Conservation (phyloP, 1,284 basidiomycete genomes). For the Volvariella surrecta region DNA sequence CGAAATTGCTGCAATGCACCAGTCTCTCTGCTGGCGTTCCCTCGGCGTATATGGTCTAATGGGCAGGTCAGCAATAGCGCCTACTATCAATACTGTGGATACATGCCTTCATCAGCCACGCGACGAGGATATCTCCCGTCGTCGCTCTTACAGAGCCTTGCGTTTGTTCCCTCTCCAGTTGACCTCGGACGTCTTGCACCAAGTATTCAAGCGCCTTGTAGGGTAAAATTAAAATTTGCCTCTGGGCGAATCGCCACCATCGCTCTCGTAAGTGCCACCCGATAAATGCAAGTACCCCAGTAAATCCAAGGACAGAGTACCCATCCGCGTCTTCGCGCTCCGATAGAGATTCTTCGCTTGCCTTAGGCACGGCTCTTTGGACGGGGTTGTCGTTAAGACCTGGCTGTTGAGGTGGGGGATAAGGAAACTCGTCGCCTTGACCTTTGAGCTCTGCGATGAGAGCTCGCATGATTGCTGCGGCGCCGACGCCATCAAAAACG, state of each 20-base stretch:
- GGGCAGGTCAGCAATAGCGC: not conserved
- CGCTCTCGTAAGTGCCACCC: slow-evolving; percentile 17
- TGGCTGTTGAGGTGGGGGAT: slow-evolving; percentile 21
- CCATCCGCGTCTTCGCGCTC: slow-evolving; percentile 8
- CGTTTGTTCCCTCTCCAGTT: slow-evolving; percentile 13
- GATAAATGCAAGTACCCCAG: slow-evolving; percentile 13
- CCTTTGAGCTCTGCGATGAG: slow-evolving; percentile 28
- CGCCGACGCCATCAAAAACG: slow-evolving; percentile 30
- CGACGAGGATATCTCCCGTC: slow-evolving; percentile 27
- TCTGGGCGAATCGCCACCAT: slow-evolving; percentile 17
- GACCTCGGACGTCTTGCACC: slow-evolving; percentile 18
- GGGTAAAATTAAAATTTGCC: slow-evolving; percentile 17
- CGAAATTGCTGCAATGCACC: slow-evolving; percentile 25
- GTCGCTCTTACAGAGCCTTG: slow-evolving; percentile 13
- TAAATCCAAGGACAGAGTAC: slow-evolving; percentile 13
- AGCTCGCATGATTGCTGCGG: slow-evolving; percentile 24
- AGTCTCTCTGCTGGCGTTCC: slow-evolving; percentile 19
- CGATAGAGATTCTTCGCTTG: slow-evolving; percentile 9
- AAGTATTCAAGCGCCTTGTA: slow-evolving; percentile 16
- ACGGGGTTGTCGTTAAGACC: slow-evolving; percentile 22
- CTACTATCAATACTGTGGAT: slow-evolving; percentile 18
- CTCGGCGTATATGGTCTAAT: slow-evolving; percentile 8
- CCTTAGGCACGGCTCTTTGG: slow-evolving; percentile 12
- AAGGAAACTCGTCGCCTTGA: slow-evolving; percentile 24
- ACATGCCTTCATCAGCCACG: slow-evolving; percentile 28